Conservation (phyloP, 345 rosid species). For the Dipteronia sinensis region DNA sequence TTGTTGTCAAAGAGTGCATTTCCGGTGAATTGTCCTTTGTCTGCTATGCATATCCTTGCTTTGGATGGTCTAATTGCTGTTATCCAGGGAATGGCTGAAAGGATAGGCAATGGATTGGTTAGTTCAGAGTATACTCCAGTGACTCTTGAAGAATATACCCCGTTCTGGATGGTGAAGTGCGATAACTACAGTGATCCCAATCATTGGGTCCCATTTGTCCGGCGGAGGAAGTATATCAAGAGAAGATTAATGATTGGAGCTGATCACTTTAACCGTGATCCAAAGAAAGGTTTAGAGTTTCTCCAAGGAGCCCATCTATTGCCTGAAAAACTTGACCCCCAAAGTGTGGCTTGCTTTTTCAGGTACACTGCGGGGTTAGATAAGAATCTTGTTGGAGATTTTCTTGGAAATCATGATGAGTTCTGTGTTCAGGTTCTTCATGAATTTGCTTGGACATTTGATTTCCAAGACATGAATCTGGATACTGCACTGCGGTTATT, state of each 20-base stretch:
- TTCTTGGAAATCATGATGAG: conserved; percentile 96
- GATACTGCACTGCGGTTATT: conserved; percentile 94
- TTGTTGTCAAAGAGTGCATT: conserved; percentile 96
- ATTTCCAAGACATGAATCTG: conserved; percentile 93
- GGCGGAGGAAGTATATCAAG: conserved; percentile 88
- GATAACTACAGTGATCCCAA: conserved; percentile 76
- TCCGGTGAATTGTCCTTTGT: conserved; percentile 95
- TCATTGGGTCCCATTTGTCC: conserved; percentile 94
- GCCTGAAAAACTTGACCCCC: conserved; percentile 98
- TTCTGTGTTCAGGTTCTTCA: conserved; percentile 98
- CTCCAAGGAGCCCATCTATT: conserved; percentile 98
- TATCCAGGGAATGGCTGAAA: conserved; percentile 99
- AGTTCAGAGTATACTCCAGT: conserved; percentile 74
- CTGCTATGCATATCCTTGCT: conserved; percentile 97
- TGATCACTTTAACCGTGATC: conserved; percentile 98
- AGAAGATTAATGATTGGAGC: conserved; percentile 99
- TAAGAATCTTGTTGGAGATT: conserved; percentile 98
- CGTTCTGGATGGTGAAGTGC: conserved; percentile 98
- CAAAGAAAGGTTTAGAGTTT: conserved; percentile 96
- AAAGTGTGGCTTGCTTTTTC: conserved; percentile 99
- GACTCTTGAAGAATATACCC: conserved; percentile 82
- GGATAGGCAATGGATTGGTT: conserved; percentile 72
- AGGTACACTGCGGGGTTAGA: conserved; percentile 96
- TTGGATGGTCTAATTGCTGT: conserved; percentile 95
- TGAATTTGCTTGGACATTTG: conserved; percentile 99